These are phyloP conservation scores for Backusella macrospora DNA, from an alignment of 192 early-diverging fungal genomes.

Conservation along the genomic window DNA sequence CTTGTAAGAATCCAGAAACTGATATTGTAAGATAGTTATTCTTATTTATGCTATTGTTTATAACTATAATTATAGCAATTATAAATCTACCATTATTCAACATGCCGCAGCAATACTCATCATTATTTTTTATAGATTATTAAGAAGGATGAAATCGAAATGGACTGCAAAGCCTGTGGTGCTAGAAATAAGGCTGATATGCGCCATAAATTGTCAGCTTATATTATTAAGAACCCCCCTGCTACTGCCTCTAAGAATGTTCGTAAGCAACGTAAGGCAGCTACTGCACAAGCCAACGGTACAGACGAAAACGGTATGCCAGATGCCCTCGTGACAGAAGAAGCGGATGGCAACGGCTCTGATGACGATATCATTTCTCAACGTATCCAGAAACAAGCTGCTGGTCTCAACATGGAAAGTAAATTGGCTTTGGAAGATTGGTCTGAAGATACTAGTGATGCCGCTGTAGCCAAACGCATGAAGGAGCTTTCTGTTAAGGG, in stretches of 20 bases:
- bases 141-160: constrained; percentile 60
- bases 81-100: background rate
- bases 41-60: constrained; percentile 1
- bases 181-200: constrained; percentile 80
- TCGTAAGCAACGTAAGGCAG: constrained; percentile 57
- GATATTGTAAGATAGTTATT: constrained; percentile 65
- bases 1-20: constrained; percentile 97
- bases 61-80: constrained; percentile 1
- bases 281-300: constrained; percentile 51
- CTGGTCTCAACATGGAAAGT: constrained; percentile 56
- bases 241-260: constrained; percentile 51
- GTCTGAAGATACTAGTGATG: constrained; percentile 79
- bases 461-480: constrained; percentile 76
- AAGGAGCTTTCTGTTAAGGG: constrained; percentile 62
- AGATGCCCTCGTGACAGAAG: constrained; percentile 48
- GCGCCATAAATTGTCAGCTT: constrained; percentile 87
- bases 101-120: background rate
- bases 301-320: constrained; percentile 48
- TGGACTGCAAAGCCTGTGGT: constrained; percentile 94
- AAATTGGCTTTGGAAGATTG: constrained; percentile 75
- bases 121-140: constrained; percentile 43
- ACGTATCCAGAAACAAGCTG: constrained; percentile 71
- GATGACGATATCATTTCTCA: constrained; percentile 71
- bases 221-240: constrained; percentile 93
- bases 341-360: constrained; percentile 51